Evolutionary conservation across 768 basidiomycete species (phyloP), one percentile per base, ranked within the genome.

Genomic region (Tricholoma matsutake): DNA sequence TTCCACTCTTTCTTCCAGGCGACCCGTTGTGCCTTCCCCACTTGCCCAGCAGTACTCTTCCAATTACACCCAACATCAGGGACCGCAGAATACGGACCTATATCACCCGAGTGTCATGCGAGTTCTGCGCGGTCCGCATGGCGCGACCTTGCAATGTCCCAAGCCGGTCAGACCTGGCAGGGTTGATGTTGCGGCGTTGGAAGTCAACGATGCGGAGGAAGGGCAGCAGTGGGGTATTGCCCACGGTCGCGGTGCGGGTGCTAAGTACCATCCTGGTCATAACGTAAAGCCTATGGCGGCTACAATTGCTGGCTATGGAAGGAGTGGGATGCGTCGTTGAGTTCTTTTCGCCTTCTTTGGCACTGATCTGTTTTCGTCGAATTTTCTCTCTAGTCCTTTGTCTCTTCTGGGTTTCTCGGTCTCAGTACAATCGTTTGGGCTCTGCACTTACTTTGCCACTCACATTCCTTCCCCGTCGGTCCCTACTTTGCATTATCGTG

Each of bases 251-350:
- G 51, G 51, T 18, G 51, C 51, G 9, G 51, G 51, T 10, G 51
- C 51, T 9, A 53, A 53, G 16, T 53, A 53, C 6, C 18, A 32
- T 32, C 25, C 45, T 41, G 39, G 47, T n/a, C 59, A 45, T 6
- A 53, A 32, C 13, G 16, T 20, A 3, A 34, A 32, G 11, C 28
- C 58, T 14, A 59, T 52, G 54, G 61, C 56, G 8, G 59, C 61
- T 18, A 66, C 65, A 18, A 37, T 67, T 8, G 58, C 59, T 16
- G 61, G 65, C 25, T 47, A 61, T 54, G 63, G 63, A 32, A 61
- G 51, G 31, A 32, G 37, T 22, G 59, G n/a, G 6, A 28, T 52
- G 18, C 62, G 58, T 54, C 56, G 57, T 39, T 67, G 58, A 62
- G 25, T 10, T 28, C 4, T 29, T 35, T 39, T 14, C 25, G 6